Evolutionary conservation across 176 grass and related monocot species (phyloP).

Genomic region (Elymus sibiricus): DNA sequence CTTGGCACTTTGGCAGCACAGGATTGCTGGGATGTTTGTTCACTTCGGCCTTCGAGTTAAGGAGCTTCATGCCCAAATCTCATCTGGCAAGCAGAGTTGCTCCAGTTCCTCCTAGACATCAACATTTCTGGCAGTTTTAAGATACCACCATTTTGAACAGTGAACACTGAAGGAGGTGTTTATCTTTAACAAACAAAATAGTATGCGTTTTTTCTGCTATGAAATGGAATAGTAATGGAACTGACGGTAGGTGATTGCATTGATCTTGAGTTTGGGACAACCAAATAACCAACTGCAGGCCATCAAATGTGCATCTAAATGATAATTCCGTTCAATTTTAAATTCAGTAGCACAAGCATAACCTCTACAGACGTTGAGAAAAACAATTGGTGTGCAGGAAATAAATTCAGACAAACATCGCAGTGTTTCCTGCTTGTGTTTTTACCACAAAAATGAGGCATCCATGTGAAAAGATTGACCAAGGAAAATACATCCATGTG

Average conservation of each 20-base stretch:
- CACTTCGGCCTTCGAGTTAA: not conserved
- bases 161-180: not conserved
- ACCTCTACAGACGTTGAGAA: no score
- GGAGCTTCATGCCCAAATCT: not conserved
- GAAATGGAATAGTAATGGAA: not conserved
- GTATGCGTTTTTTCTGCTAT: not conserved
- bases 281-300: no score
- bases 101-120: not conserved
- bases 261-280: not conserved
- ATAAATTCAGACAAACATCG: no score
- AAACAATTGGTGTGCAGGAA: no score
- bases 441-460: no score
- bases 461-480: no score
- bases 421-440: no score
- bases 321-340: no score
- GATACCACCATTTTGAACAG: not conserved
- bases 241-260: not conserved
- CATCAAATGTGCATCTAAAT: no score
- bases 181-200: not conserved
- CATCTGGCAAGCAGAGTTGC: not conserved
- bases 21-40: not conserved
- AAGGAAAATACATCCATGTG: no score
- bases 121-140: not conserved
- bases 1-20: not conserved
- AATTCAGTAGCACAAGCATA: no score